phyloP scores from a whole-genome alignment of 192 early-diverging fungal genomes.

The Jimgerdemannia lactiflua region DNA sequence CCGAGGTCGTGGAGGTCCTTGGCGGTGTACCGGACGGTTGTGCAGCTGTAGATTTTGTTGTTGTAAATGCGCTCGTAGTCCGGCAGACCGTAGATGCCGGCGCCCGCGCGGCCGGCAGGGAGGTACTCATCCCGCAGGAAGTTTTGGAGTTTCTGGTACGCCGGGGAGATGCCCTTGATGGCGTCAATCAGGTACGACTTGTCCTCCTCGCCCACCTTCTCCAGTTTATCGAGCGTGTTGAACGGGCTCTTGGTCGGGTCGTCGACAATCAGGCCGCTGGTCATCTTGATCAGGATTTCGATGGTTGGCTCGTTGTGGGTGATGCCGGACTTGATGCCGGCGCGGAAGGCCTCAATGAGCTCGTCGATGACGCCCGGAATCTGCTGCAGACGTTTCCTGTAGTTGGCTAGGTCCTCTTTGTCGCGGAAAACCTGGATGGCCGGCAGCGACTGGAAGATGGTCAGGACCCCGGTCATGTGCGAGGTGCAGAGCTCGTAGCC shows the following conservation, averaged over 20 bases:
- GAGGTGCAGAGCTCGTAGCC: neutral
- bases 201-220: neutral
- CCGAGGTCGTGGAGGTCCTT: neutral
- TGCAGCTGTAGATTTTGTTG: neutral
- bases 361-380: neutral
- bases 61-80: neutral
- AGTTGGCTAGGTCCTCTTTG: neutral
- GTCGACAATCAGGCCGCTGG: neutral
- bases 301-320: neutral
- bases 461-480: neutral
- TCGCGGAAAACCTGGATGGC: neutral
- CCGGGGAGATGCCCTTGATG: neutral
- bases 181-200: neutral
- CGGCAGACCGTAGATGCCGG: neutral
- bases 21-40: neutral
- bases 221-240: neutral
- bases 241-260: neutral
- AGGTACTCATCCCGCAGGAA: neutral
- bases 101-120: neutral
- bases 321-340: neutral
- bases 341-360: neutral
- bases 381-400: neutral
- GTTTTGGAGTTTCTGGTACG: neutral
- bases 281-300: slow-evolving; percentile 1
- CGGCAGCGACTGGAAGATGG: neutral